Base-by-base conservation (phyloP, 345 rosid genomes). In the Aurinia saxatilis region DNA sequence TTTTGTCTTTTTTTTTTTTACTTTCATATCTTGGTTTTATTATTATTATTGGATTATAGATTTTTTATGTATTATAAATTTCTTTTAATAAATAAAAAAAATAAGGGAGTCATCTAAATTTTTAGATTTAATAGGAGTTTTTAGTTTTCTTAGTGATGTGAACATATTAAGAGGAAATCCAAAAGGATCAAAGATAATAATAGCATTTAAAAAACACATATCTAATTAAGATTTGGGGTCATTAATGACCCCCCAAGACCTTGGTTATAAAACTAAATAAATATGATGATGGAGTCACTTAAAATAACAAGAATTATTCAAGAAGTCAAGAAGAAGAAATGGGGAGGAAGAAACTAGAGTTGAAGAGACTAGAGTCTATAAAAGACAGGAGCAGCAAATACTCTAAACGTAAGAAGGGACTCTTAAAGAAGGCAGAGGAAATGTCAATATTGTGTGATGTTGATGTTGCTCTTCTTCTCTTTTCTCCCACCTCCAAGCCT, bases 401-500 rank as follows among this genome's bases (percentile, higher is more conserved):
- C 9, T 79, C 84, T n/a, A 81, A 81, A 78, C 62, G 84, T 1
- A 84, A 74, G 38, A 14, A 23, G 0, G 75, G 86, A 0, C 1
- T 81, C 15, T 11, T 81, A 0, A 81, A 84, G 54, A 79, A 78
- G 11, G 84, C 77, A 0, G 73, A 62, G 2, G 70, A 71, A 31
- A 15, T 71, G 5, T 16, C 37, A 7, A 0, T 38, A 0, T 12
- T 71, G 12, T 71, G 65, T 10, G 65, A 49, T n/a, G 5, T 10
- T 40, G 53, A 56, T 47, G 10, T 71, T 3, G 12, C 69, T 49
- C 5, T 33, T 37, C 3, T 65, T 27, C 14, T 35, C 0, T 23
- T 68, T 42, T 68, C 72, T 41, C 66, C 72, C 0, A 34, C 38
- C 8, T 16, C 5, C 0, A 68, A 68, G 14, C 46, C 53, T 33